Evolutionary conservation across 2,329 filamentous ascomycete species (phyloP).

Genomic region (Fusarium sp.): DNA sequence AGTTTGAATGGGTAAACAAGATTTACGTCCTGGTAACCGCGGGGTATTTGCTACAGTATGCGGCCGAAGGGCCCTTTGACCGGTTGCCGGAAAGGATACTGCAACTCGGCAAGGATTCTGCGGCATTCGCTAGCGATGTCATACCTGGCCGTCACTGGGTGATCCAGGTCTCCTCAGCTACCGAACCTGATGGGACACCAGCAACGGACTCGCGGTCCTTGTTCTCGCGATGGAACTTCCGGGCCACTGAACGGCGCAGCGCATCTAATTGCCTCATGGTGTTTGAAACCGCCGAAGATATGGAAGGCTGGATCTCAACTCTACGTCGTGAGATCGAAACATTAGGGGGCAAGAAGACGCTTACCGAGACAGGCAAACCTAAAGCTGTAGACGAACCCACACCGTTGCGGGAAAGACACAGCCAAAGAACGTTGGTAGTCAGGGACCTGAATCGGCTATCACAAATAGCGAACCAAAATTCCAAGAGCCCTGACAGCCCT

Average conservation of each 20-base stretch:
- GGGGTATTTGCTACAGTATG: conserved; percentile 81
- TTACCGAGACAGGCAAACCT: conserved; percentile 70
- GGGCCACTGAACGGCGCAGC: conserved; percentile 65
- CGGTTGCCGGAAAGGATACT: conserved; percentile 80
- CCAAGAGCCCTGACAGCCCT: conserved; percentile 21
- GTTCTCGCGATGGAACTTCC: conserved; percentile 74
- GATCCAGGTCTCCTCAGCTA: conserved; percentile 77
- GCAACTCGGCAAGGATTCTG: conserved; percentile 79
- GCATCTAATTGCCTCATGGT: conserved; percentile 78
- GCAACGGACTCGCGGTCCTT: conserved; percentile 70
- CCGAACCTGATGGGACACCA: conserved; percentile 69
- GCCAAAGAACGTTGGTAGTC: conserved; percentile 63
- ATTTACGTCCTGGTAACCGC: conserved; percentile 79
- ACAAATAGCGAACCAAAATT: conserved; percentile 42
- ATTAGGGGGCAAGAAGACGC: conserved; percentile 74
- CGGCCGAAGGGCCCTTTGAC: conserved; percentile 77
- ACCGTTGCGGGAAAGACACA: conserved; percentile 56
- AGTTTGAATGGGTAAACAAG: conserved; percentile 77
- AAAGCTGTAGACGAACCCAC: conserved; percentile 57
- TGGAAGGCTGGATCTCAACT: conserved; percentile 80
- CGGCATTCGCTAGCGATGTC: conserved; percentile 83
- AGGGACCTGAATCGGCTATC: conserved; percentile 64
- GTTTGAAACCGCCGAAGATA: conserved; percentile 78
- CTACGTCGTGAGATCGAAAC: conserved; percentile 78
- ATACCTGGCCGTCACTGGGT: conserved; percentile 87